Conservation (phyloP, 1,284 basidiomycete species). For the Uromyces viciae-fabae region DNA sequence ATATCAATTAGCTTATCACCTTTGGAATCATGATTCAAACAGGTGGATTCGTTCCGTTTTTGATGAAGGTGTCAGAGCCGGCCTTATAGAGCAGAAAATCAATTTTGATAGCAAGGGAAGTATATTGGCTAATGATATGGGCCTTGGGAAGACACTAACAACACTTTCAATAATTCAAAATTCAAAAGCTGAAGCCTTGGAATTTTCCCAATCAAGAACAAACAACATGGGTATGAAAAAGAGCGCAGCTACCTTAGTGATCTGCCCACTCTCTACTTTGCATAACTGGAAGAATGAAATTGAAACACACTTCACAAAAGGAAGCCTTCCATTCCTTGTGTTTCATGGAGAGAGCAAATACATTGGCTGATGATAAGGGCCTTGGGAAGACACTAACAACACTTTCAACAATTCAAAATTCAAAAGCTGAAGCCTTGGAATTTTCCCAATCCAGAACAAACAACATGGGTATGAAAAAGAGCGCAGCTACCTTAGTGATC, state of each 20-base stretch:
- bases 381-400: no score
- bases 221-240: background rate
- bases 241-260: background rate
- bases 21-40: background rate
- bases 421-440: no score
- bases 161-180: background rate
- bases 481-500: no score
- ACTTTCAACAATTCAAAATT: no score
- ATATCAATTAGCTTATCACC: background rate
- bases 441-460: no score
- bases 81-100: background rate
- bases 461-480: no score
- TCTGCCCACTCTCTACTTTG: background rate
- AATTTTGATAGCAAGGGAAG: background rate
- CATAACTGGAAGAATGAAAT: slow-evolving; percentile 9
- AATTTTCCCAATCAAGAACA: background rate
- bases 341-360: slow-evolving; percentile 11
- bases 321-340: background rate
- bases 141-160: background rate
- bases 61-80: background rate
- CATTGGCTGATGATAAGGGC: no score
- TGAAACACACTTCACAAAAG: background rate
- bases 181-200: background rate
- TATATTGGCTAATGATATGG: slow-evolving; percentile 1
- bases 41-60: background rate